Evolutionary conservation across 2,329 filamentous ascomycete species (phyloP).

Genomic region (Corynespora cassiicola): DNA sequence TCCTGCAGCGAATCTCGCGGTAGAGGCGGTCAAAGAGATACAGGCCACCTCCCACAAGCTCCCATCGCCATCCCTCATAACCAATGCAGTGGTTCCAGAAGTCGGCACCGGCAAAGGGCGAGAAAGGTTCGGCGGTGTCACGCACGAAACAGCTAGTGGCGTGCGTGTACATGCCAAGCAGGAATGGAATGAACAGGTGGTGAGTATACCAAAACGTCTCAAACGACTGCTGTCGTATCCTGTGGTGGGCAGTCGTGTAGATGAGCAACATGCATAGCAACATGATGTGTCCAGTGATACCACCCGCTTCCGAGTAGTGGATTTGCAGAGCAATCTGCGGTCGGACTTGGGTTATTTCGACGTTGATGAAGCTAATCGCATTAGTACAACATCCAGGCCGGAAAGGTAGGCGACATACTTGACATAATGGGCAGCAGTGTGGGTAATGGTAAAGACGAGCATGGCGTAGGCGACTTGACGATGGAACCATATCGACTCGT

Average conservation of each 20-base stretch:
- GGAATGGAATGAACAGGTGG: conserved; percentile 96
- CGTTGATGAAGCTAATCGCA: conserved; percentile 83
- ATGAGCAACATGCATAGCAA: conserved; percentile 98
- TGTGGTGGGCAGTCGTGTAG: conserved; percentile 92
- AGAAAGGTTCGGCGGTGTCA: conserved; percentile 73
- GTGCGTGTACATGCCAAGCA: conserved; percentile 93
- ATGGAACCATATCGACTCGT: conserved; percentile 97
- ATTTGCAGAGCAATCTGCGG: conserved; percentile 84
- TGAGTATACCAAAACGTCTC: conserved; percentile 99
- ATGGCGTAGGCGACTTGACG: conserved; percentile 90
- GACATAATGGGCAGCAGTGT: conserved; percentile 86
- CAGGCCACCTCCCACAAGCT: conserved; percentile 82
- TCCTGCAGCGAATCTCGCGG: conserved; percentile 84
- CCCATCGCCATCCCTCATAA: conserved; percentile 97
- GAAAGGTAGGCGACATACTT: conserved; percentile 66
- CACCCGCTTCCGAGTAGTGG: conserved; percentile 87
- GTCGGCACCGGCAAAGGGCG: conserved; percentile 79
- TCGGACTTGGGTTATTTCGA: conserved; percentile 84
- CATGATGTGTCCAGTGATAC: conserved; percentile 97
- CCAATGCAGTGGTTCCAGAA: conserved; percentile 96
- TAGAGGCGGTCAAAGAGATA: conserved; percentile 90
- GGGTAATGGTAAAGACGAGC: conserved; percentile 79
- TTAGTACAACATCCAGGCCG: conserved; percentile 7
- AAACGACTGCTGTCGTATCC: conserved; percentile 95
- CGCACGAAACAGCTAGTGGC: conserved; percentile 96